phyloP scores from a whole-genome alignment of 768 basidiomycete genomes.

The Xerocomus brunneocitrinus region DNA sequence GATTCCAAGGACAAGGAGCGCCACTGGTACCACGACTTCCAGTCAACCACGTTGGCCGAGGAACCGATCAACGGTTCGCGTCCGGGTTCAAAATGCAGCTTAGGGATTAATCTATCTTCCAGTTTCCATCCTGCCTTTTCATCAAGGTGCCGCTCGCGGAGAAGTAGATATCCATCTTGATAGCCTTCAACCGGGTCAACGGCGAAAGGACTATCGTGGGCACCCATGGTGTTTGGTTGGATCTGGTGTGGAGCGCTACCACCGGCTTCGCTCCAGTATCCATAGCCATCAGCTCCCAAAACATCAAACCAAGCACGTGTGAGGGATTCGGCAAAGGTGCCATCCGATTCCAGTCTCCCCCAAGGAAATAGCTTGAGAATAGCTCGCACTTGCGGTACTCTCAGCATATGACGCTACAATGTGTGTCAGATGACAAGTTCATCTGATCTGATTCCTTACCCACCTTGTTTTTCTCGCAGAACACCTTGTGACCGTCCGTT shows the following conservation, averaged over 20 bases:
- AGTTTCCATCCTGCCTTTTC: slow-evolving; percentile 36
- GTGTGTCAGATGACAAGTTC: neutral
- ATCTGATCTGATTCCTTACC: neutral
- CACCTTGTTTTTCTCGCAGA: slow-evolving; percentile 35
- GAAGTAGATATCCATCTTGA: slow-evolving; percentile 31
- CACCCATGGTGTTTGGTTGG: slow-evolving; percentile 15
- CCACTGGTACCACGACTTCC: slow-evolving; percentile 45
- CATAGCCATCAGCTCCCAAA: slow-evolving; percentile 36
- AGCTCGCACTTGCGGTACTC: slow-evolving; percentile 29
- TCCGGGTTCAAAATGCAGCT: slow-evolving; percentile 26
- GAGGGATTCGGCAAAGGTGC: slow-evolving; percentile 33
- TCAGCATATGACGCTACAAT: slow-evolving; percentile 35
- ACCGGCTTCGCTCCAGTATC: slow-evolving; percentile 40
- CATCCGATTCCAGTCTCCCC: slow-evolving; percentile 40
- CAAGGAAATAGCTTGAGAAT: slow-evolving; percentile 38
- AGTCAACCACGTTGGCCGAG: slow-evolving; percentile 31
- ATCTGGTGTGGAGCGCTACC: slow-evolving; percentile 30
- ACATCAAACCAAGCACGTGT: slow-evolving; percentile 35
- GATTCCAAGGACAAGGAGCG: slow-evolving; percentile 40
- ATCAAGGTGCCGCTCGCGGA: slow-evolving; percentile 30
- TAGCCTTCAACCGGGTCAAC: slow-evolving; percentile 20
- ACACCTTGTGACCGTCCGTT: slow-evolving; percentile 29
- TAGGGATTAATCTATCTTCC: slow-evolving; percentile 32
- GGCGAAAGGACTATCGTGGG: neutral
- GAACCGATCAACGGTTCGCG: slow-evolving; percentile 26